These are phyloP conservation scores for Capsicum baccatum DNA, from an alignment of 257 asterid genomes.

Conservation along the genomic window DNA sequence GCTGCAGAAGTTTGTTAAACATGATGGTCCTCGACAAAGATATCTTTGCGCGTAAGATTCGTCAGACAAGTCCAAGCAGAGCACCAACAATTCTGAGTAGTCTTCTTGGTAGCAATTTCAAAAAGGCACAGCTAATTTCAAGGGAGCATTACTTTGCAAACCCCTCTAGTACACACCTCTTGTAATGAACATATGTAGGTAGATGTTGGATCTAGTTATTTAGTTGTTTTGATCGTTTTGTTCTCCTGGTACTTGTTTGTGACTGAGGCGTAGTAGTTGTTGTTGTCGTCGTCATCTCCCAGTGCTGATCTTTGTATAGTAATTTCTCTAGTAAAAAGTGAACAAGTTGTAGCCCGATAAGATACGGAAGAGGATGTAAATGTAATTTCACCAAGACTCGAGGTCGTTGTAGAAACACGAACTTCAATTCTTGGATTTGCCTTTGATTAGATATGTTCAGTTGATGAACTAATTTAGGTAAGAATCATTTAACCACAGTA, in stretches of 20 bases:
- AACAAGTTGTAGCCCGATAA: background rate
- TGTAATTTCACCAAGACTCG: background rate
- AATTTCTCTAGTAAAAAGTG: background rate
- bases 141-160: conserved; percentile 84
- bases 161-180: conserved; percentile 59
- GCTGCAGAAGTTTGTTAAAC: conserved; percentile 79
- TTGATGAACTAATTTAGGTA: background rate
- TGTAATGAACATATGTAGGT: conserved; percentile 42
- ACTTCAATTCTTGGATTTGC: background rate
- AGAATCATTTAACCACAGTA: background rate
- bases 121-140: conserved; percentile 47
- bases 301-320: conserved; percentile 14
- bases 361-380: background rate
- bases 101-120: conserved; percentile 54
- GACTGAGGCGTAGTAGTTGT: background rate
- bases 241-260: background rate
- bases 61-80: conserved; percentile 49
- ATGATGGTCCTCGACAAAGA: conserved; percentile 70
- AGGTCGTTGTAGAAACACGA: background rate
- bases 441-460: background rate
- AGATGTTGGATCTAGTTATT: background rate
- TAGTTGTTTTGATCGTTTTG: background rate
- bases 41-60: conserved; percentile 62
- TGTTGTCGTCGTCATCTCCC: background rate
- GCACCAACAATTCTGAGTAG: conserved; percentile 70